Evolutionary conservation across 352 stramenopile genomes (phyloP).

Genomic region (Pythium diclinum): DNA sequence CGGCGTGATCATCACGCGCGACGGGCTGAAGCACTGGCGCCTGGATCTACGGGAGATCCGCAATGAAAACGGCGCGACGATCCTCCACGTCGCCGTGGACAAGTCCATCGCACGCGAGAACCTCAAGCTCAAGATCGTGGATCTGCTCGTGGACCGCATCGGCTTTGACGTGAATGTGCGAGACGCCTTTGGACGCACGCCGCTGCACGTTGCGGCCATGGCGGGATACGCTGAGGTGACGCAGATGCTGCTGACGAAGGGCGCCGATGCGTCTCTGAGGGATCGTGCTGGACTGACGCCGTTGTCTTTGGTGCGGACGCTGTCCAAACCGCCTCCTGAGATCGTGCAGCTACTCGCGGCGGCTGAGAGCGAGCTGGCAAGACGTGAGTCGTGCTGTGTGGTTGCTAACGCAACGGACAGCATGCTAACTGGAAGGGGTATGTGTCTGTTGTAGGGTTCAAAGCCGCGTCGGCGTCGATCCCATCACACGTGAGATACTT

Average conservation of each 20-base stretch:
- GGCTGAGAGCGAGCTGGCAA: constrained; percentile 31
- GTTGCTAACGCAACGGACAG: background rate
- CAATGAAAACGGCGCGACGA: constrained; percentile 55
- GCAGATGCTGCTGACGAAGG: constrained; percentile 45
- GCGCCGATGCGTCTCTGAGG: constrained; percentile 40
- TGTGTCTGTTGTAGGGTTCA: background rate
- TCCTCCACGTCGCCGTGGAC: constrained; percentile 71
- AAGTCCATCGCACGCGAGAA: constrained; percentile 61
- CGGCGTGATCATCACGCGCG: constrained; percentile 70
- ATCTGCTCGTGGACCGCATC: constrained; percentile 60
- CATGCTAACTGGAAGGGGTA: background rate
- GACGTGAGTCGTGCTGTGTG: constrained; percentile 12
- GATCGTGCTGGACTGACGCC: constrained; percentile 65
- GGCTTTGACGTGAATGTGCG: constrained; percentile 72
- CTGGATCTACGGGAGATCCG: constrained; percentile 55
- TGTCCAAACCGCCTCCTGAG: constrained; percentile 59
- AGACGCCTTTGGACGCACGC: constrained; percentile 69
- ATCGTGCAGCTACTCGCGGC: constrained; percentile 55
- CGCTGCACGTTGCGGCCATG: constrained; percentile 72
- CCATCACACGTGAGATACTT: background rate
- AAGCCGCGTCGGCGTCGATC: background rate
- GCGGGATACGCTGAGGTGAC: constrained; percentile 61
- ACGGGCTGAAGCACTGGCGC: constrained; percentile 70
- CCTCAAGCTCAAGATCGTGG: constrained; percentile 65
- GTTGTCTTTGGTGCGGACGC: constrained; percentile 62